Conservation (phyloP, 805 yeast species). For the Wickerhamiella brachini region DNA sequence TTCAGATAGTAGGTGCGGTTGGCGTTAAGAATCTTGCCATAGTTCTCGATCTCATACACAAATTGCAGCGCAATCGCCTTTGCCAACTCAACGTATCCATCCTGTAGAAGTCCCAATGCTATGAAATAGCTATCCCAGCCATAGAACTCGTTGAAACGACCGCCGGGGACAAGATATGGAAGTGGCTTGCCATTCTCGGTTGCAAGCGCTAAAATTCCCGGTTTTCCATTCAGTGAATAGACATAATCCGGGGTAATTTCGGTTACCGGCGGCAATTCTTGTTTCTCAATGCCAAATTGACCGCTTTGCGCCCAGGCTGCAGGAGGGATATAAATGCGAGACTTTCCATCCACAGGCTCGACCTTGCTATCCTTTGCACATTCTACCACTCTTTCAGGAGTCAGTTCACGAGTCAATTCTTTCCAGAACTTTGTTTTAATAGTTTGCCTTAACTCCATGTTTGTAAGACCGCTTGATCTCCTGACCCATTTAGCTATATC, state of each 20-base stretch:
- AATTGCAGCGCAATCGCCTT: constrained; percentile 87
- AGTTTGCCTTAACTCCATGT: constrained; percentile 2
- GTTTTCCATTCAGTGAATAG: constrained; percentile 63
- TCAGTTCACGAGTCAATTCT: constrained; percentile 8
- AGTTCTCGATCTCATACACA: constrained; percentile 75
- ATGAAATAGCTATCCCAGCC: constrained; percentile 98
- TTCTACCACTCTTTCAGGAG: constrained; percentile 5
- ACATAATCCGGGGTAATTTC: constrained; percentile 60
- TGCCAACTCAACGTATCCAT: constrained; percentile 54
- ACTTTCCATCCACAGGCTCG: neutral
- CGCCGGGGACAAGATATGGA: constrained; percentile 95
- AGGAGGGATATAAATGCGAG: constrained; percentile 3
- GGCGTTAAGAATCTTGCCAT: constrained; percentile 89
- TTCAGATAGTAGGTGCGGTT: constrained; percentile 82
- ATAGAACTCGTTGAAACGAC: constrained; percentile 87
- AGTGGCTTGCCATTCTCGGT: constrained; percentile 41
- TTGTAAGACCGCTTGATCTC: neutral
- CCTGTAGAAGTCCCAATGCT: constrained; percentile 63
- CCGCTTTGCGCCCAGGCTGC: neutral
- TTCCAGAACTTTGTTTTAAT: constrained; percentile 10
- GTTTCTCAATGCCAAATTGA: too few relatives aligned
- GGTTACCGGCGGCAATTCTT: constrained; percentile 37
- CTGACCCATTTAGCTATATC: neutral
- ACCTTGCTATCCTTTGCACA: constrained; percentile 9
- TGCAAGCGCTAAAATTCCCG: constrained; percentile 78